Conservation (phyloP, 2,329 filamentous ascomycete genomes). For the Colletotrichum cordylinicola region DNA sequence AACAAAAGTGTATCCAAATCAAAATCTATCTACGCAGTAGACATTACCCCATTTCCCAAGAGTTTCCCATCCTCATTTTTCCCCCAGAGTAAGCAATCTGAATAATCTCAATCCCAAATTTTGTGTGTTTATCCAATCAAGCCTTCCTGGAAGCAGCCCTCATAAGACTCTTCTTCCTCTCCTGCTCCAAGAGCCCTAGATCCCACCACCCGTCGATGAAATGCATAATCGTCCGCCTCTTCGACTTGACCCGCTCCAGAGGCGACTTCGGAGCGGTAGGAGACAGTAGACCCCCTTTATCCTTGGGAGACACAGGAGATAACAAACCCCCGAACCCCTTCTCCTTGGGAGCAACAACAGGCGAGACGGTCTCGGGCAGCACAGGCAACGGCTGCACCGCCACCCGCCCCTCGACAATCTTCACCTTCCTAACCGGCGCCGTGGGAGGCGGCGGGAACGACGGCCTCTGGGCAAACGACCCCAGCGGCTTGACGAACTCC, state of each 20-base stretch:
- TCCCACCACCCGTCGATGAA: slow-evolving; percentile 63
- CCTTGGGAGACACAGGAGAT: slow-evolving; percentile 29
- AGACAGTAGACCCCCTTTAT: not conserved
- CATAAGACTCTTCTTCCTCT: slow-evolving; percentile 42
- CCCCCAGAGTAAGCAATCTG: not conserved
- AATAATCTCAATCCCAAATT: not conserved
- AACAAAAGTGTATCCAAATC: not conserved
- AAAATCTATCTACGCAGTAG: slow-evolving; percentile 22
- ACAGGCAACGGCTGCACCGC: slow-evolving; percentile 22
- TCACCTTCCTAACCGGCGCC: slow-evolving; percentile 27
- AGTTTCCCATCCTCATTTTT: not conserved
- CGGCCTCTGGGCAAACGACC: slow-evolving; percentile 25
- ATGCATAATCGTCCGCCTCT: slow-evolving; percentile 52
- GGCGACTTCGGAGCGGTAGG: not conserved
- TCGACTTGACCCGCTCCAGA: slow-evolving; percentile 31
- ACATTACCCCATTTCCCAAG: slow-evolving; percentile 11
- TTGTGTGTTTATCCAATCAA: not conserved
- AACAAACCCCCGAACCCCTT: not conserved
- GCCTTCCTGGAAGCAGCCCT: not conserved
- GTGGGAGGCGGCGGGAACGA: slow-evolving; percentile 40
- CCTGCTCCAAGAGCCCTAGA: slow-evolving; percentile 52
- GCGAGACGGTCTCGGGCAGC: slow-evolving; percentile 13
- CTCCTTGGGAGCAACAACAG: slow-evolving; percentile 5
- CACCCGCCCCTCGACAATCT: slow-evolving; percentile 6
- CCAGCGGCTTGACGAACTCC: slow-evolving; percentile 20